Conservation (phyloP, 2,329 filamentous ascomycete genomes). For the Dryadomyces quercivorus region DNA sequence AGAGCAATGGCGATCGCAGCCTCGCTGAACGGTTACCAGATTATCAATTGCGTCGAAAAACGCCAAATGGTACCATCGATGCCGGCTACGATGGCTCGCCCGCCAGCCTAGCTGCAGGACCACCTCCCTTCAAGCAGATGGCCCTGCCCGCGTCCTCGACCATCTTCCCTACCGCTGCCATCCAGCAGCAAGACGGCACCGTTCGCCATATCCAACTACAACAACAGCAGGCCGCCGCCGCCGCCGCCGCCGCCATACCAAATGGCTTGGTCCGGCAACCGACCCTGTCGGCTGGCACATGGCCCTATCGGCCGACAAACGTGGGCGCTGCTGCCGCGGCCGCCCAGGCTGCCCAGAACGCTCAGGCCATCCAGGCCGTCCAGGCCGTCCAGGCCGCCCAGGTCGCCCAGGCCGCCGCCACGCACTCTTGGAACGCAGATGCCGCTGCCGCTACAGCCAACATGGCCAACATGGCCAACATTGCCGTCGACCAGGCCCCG, state of each 20-base stretch:
- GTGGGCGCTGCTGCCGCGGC: background rate
- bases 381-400: background rate
- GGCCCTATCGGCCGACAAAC: background rate
- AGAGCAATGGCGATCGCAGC: background rate
- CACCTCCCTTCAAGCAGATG: constrained; percentile 73
- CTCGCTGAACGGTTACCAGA: constrained; percentile 35
- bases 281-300: background rate
- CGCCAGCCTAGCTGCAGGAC: constrained; percentile 58
- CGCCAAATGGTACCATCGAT: constrained; percentile 83
- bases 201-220: background rate
- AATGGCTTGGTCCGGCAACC: background rate
- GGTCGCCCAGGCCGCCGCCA: background rate
- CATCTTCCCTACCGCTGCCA: constrained; percentile 20
- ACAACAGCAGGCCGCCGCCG: background rate
- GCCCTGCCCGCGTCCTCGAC: constrained; percentile 48
- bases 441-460: constrained; percentile 8
- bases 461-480: background rate
- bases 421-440: background rate
- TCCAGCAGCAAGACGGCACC: constrained; percentile 12
- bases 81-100: constrained; percentile 83
- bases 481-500: constrained; percentile 1
- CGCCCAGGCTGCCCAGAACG: background rate
- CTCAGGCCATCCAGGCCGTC: background rate
- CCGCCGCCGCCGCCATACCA: background rate
- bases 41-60: constrained; percentile 80